Conservation (phyloP, 768 basidiomycete genomes). For the Nevesoporus exiguus region DNA sequence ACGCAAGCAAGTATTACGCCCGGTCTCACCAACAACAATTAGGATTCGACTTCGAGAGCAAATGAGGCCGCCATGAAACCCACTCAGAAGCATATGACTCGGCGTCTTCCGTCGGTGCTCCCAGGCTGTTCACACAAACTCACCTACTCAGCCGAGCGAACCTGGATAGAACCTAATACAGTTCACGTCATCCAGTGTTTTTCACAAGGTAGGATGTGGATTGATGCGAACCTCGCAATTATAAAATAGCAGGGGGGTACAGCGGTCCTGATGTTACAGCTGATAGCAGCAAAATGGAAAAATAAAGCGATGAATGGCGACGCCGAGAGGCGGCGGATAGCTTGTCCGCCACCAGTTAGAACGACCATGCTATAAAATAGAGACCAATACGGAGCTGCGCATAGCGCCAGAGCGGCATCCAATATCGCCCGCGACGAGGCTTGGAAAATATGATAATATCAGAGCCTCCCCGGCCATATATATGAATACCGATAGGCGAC, state of each 20-base stretch:
- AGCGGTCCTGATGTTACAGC: conserved; percentile 24
- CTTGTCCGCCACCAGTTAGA: conserved; percentile 16
- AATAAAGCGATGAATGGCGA: conserved; percentile 8
- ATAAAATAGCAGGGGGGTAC: conserved; percentile 22
- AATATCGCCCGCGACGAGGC: conserved; percentile 6
- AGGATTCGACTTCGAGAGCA: background rate
- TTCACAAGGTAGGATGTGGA: conserved; percentile 19
- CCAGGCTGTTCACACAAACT: conserved; percentile 4
- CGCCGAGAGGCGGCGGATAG: conserved; percentile 6
- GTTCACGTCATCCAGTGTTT: conserved; percentile 18
- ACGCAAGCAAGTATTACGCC: background rate
- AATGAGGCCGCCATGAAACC: background rate
- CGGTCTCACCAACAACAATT: conserved; percentile 6
- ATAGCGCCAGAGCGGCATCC: conserved; percentile 9
- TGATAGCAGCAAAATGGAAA: conserved; percentile 14
- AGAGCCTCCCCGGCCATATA: conserved; percentile 16
- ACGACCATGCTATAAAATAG: conserved; percentile 17
- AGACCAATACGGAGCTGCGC: conserved; percentile 10
- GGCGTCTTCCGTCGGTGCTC: conserved; percentile 2
- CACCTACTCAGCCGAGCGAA: conserved; percentile 5
- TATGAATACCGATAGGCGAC: conserved; percentile 22
- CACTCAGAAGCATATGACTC: background rate
- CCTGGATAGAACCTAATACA: background rate
- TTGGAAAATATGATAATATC: conserved; percentile 4
- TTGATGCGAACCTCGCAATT: conserved; percentile 15